Evolutionary conservation across 768 basidiomycete species (phyloP), one percentile per base, ranked within the genome.

Genomic region (Xerocomus potaroensis): DNA sequence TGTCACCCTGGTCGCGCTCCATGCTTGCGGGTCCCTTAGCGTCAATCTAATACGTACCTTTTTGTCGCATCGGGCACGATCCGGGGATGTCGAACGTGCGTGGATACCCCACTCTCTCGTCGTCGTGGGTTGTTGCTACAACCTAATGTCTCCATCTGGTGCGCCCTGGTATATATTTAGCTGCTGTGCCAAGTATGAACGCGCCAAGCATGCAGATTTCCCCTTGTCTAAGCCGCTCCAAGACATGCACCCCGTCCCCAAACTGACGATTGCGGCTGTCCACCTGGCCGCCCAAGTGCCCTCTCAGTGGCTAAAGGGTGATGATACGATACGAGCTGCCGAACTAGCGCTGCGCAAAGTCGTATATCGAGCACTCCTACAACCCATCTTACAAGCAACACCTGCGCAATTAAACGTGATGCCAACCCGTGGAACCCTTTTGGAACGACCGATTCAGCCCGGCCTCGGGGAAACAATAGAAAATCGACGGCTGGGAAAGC

Each of bases 51-150:
- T 87, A 36, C 80, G 84, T 26, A 73, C 78, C 36, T 78, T 77
- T 54, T 47, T 75, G 55, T 55, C 56, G 11, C 54, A 53, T 64
- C 61, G 47, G 24, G 42, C 41, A 50, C 51, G 27, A 32, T 12
- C 21, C 39, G 26, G 38, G 31, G 32, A 27, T 33, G 33, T 34
- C 18, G 24, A 23, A 16, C 23, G n/a, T 18, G 14, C 9, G 32
- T 87, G 84, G 85, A 63, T 55, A 34, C 72, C 80, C 5, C 68
- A 71, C 14, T 79, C 71, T 3, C 69, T 78, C 1, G 73, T 85
- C 34, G 72, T 80, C 8, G 85, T 88, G 14, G 86, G 87, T 3
- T 90, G 87, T 50, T 90, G 87, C 62, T 90, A 89, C 62, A 88
- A 89, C 59, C 70, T 86, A 51, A 75, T 88, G 68, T 65, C 69